phyloP scores from a whole-genome alignment of 768 basidiomycete species.

The Boletus speciosus region DNA sequence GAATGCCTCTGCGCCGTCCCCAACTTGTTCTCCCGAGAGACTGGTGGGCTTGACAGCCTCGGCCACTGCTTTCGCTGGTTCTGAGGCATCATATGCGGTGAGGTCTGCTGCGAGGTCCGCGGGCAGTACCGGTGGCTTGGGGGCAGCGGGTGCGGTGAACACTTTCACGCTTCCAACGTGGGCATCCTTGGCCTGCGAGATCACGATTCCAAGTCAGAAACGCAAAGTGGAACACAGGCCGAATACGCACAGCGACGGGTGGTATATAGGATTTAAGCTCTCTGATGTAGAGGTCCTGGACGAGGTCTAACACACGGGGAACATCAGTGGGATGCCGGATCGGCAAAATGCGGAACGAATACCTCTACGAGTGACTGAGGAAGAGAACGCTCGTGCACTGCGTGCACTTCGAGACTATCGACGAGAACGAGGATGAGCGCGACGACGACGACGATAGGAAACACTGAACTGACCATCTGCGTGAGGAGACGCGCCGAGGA shows the following conservation, averaged over 20 bases:
- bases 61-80: slow-evolving; percentile 57
- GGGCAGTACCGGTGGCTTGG: slow-evolving; percentile 73
- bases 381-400: slow-evolving; percentile 56
- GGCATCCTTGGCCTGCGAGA: slow-evolving; percentile 76
- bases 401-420: slow-evolving; percentile 43
- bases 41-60: slow-evolving; percentile 32
- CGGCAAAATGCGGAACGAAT: slow-evolving; percentile 27
- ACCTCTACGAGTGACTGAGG: slow-evolving; percentile 66
- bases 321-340: slow-evolving; percentile 7
- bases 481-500: slow-evolving; percentile 54
- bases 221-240: not conserved
- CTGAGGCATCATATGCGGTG: slow-evolving; percentile 76
- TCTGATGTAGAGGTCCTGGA: slow-evolving; percentile 88
- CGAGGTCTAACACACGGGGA: slow-evolving; percentile 57
- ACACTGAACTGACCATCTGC: slow-evolving; percentile 39
- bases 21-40: slow-evolving; percentile 21
- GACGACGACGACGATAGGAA: not conserved
- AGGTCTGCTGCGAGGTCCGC: slow-evolving; percentile 86
- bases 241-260: slow-evolving; percentile 56
- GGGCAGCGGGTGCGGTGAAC: slow-evolving; percentile 71
- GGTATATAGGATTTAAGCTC: slow-evolving; percentile 91
- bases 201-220: not conserved
- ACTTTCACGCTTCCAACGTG: slow-evolving; percentile 84
- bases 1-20: slow-evolving; percentile 67
- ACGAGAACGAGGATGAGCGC: slow-evolving; percentile 7